These are phyloP conservation scores for Xylaria sp. DNA, from an alignment of 2,329 filamentous ascomycete genomes.

Conservation along the genomic window DNA sequence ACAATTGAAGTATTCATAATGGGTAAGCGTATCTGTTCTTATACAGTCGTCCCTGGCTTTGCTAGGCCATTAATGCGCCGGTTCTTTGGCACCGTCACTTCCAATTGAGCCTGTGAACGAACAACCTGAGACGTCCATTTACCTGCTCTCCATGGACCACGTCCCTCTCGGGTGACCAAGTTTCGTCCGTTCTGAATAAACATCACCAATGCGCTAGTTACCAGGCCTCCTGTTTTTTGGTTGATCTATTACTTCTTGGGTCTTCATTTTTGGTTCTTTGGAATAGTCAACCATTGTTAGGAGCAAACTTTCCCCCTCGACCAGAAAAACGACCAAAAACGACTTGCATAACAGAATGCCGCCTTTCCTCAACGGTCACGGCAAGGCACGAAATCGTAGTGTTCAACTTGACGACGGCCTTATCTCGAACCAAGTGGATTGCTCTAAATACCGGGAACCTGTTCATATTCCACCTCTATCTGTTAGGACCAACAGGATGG, in stretches of 20 bases:
- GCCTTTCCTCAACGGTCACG: conserved; percentile 51
- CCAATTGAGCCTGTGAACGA: conserved; percentile 24
- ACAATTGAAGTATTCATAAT: conserved; percentile 48
- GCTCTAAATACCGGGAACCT: conserved; percentile 29
- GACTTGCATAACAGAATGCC: conserved; percentile 47
- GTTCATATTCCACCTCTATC: conserved; percentile 35
- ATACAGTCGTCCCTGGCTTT: conserved; percentile 33
- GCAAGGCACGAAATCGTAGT: conserved; percentile 54
- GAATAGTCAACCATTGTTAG: conserved; percentile 45
- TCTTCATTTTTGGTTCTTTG: conserved; percentile 44
- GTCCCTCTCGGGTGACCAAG: conserved; percentile 18
- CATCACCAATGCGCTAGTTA: conserved; percentile 38
- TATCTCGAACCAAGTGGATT: conserved; percentile 24
- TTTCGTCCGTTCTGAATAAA: conserved; percentile 21
- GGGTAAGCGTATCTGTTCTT: conserved; percentile 51
- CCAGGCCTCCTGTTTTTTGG: conserved; percentile 41
- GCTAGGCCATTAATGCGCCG: conserved; percentile 34
- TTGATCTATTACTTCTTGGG: conserved; percentile 57
- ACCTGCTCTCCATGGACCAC: conserved; percentile 9
- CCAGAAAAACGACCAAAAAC: conserved; percentile 24
- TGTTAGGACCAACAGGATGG: conserved; percentile 44
- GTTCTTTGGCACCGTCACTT: conserved; percentile 26
- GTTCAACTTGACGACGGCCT: conserved; percentile 51
- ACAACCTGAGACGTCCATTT: conserved; percentile 18
- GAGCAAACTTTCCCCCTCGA: conserved; percentile 40